phyloP scores from a whole-genome alignment of 1,139 yeast species.

The Lodderomyces beijingensis region DNA sequence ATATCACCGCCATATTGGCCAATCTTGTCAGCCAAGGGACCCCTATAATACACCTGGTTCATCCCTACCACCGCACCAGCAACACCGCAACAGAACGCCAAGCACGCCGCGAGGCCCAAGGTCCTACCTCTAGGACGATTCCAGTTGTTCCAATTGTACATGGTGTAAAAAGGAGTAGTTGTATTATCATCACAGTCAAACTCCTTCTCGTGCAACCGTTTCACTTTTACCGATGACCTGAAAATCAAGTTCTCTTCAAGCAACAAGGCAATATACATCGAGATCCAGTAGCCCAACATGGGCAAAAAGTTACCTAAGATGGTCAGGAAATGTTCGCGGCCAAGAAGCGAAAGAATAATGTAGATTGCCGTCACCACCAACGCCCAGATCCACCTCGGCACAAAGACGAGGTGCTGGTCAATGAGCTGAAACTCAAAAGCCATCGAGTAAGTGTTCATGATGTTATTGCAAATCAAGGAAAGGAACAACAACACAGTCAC shows the following conservation, averaged over 20 bases:
- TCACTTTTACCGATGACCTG: slow-evolving; percentile 46
- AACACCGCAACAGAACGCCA: slow-evolving; percentile 22
- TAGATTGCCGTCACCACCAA: slow-evolving; percentile 60
- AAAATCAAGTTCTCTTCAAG: slow-evolving; percentile 74
- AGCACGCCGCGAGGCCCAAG: slow-evolving; percentile 24
- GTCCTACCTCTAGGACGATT: slow-evolving; percentile 49
- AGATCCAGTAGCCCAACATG: slow-evolving; percentile 92
- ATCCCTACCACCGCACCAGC: slow-evolving; percentile 31
- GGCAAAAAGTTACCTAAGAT: slow-evolving; percentile 87
- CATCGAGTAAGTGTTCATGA: slow-evolving; percentile 72
- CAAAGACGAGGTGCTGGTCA: slow-evolving; percentile 53
- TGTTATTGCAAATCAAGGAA: slow-evolving; percentile 76
- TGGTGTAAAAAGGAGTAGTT: slow-evolving; percentile 15
- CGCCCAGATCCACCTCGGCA: slow-evolving; percentile 83
- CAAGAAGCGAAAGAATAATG: slow-evolving; percentile 68
- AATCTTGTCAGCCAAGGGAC: slow-evolving; percentile 24
- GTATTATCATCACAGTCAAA: slow-evolving; percentile 19
- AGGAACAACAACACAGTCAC: slow-evolving; percentile 65
- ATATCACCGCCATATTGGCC: slow-evolving; percentile 20
- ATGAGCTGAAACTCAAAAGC: slow-evolving; percentile 76
- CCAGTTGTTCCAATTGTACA: slow-evolving; percentile 68
- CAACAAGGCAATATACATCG: slow-evolving; percentile 70
- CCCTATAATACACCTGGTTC: slow-evolving; percentile 30
- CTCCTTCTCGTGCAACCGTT: slow-evolving; percentile 51
- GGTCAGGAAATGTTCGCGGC: slow-evolving; percentile 68